Evolutionary conservation across 2,329 filamentous ascomycete species (phyloP).

Genomic region (Xylariaceae sp.): DNA sequence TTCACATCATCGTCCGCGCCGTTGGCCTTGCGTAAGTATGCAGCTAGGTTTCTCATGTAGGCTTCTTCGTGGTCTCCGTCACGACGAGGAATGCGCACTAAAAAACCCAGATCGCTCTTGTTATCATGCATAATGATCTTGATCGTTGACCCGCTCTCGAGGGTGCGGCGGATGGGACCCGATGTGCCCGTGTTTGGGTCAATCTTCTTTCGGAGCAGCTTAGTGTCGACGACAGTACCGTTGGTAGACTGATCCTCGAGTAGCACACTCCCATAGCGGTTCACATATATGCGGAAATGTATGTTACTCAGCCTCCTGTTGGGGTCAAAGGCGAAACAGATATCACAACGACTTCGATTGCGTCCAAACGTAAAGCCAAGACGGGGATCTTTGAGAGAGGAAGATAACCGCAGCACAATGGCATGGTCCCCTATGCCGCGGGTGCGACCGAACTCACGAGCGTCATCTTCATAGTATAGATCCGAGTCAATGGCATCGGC

Average conservation of each 20-base stretch:
- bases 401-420: slow-evolving; percentile 81
- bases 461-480: slow-evolving; percentile 57
- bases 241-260: slow-evolving; percentile 95
- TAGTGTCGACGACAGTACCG: slow-evolving; percentile 83
- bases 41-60: slow-evolving; percentile 72
- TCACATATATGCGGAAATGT: slow-evolving; percentile 95
- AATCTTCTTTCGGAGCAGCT: slow-evolving; percentile 63
- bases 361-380: slow-evolving; percentile 88
- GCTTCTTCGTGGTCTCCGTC: slow-evolving; percentile 68
- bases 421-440: slow-evolving; percentile 64
- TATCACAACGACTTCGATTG: slow-evolving; percentile 72
- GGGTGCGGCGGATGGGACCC: slow-evolving; percentile 60
- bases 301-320: slow-evolving; percentile 83
- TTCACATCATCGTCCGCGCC: slow-evolving; percentile 42
- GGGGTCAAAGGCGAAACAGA: slow-evolving; percentile 70
- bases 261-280: slow-evolving; percentile 86
- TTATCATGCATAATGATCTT: slow-evolving; percentile 65
- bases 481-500: slow-evolving; percentile 58
- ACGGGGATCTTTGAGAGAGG: slow-evolving; percentile 68
- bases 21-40: slow-evolving; percentile 61
- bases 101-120: slow-evolving; percentile 72
- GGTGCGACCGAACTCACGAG: slow-evolving; percentile 57
- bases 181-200: slow-evolving; percentile 46
- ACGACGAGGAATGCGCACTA: slow-evolving; percentile 81
- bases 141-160: slow-evolving; percentile 75